Base-by-base conservation (phyloP, 192 early-diverging fungal genomes). In the Podila horticola region DNA sequence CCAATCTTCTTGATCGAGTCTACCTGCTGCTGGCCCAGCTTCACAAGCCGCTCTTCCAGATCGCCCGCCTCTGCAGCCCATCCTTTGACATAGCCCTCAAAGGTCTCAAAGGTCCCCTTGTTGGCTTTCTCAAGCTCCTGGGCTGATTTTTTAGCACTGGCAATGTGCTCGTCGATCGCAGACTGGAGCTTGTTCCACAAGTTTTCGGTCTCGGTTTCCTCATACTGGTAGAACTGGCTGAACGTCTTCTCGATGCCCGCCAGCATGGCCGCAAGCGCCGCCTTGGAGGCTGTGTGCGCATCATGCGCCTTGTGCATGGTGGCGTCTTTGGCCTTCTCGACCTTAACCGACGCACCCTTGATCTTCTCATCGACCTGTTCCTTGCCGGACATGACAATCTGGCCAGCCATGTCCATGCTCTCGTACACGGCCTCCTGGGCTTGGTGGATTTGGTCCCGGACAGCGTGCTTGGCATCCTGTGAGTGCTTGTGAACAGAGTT, bases 81-180 rank as follows among this genome's bases (percentile, higher is more conserved):
- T 38, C 68, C 58, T 24, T 62, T 60, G 6, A 81, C 77, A 65
- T 81, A 81, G 15, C 71, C 67, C 62, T 81, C 71, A n/a, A 81
- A 81, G 3, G 55, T 36, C 55, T 68, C 67, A 62, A 69, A 81
- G 5, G 67, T 51, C 45, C 70, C 77, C 4, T 69, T 71, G 57
- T 73, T 81, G 15, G 77, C 66, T 20, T 81, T 65, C 29, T 81
- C 77, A 0, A 81, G 57, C 36, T 81, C 57, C 0, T 52, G 4
- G 10, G 71, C 66, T 7, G 71, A 66, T 36, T 72, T 61, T 22
- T 81, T 81, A 24, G 77, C 77, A 2, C 33, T 29, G 0, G 55
- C 62, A 69, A 81, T 57, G 20, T 81, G 77, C 17, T 81, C 77
- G 31, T 81, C 71, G 29, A 81, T 81, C 8, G 71, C 65, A 19